Conservation (phyloP, 2,329 filamentous ascomycete genomes). For the Colletotrichum navitas region DNA sequence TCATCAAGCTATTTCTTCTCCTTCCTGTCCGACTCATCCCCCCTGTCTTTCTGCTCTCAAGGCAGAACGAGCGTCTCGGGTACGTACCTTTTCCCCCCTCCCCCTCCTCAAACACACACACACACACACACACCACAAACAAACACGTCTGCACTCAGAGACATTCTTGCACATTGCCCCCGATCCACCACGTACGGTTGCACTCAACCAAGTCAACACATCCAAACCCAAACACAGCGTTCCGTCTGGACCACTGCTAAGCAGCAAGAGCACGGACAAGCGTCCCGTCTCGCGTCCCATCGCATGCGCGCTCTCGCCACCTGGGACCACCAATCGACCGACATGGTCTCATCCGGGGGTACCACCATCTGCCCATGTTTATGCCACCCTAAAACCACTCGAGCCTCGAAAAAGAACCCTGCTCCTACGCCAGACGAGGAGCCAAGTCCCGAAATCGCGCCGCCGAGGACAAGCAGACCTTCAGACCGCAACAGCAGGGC, state of each 20-base stretch:
- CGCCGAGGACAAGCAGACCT: conserved; percentile 15
- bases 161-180: conserved; percentile 31
- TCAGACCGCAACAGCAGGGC: background rate
- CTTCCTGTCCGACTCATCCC: background rate
- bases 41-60: background rate
- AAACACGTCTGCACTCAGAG: conserved; percentile 15
- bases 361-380: conserved; percentile 39
- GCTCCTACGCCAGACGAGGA: conserved; percentile 25
- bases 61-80: conserved; percentile 11
- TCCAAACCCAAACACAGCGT: conserved; percentile 26
- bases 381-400: conserved; percentile 36
- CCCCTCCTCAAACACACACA: background rate
- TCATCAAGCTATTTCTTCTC: background rate
- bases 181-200: conserved; percentile 10
- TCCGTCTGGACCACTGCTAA: conserved; percentile 17
- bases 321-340: conserved; percentile 19
- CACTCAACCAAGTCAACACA: conserved; percentile 5
- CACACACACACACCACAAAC: conserved; percentile 1
- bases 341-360: conserved; percentile 33
- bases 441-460: conserved; percentile 17
- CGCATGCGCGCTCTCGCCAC: conserved; percentile 33
- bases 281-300: conserved; percentile 38
- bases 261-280: conserved; percentile 7
- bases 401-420: conserved; percentile 35
- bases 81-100: conserved; percentile 6